A percentile compares a stretch with the other conserved stretches of the same genome.
These are phyloP conservation scores for Cercospora citrullina DNA, from an alignment of 2,329 filamentous ascomycete genomes.

Conservation along the genomic window DNA sequence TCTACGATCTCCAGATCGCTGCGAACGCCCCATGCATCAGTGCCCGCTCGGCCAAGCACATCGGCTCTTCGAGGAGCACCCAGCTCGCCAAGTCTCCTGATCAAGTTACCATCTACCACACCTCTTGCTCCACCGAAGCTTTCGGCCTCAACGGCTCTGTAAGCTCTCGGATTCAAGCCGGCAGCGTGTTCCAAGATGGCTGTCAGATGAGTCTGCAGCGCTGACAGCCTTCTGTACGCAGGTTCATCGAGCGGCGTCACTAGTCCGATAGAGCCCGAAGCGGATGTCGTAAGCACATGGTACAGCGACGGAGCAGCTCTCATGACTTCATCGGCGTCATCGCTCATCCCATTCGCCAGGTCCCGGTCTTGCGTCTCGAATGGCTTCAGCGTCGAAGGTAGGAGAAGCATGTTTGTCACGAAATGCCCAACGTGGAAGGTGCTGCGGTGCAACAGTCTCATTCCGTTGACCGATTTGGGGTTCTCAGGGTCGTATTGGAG, in stretches of 20 bases:
- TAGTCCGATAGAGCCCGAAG: conserved; percentile 73
- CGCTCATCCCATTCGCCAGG: conserved; percentile 31
- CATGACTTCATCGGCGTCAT: conserved; percentile 31
- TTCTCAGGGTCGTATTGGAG: conserved; percentile 95
- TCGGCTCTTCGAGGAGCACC: conserved; percentile 70
- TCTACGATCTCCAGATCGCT: conserved; percentile 67
- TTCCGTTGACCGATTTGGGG: conserved; percentile 87
- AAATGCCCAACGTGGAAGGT: conserved; percentile 86
- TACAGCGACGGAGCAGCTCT: conserved; percentile 35
- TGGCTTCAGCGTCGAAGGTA: conserved; percentile 62
- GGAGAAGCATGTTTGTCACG: conserved; percentile 70
- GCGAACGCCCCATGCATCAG: conserved; percentile 65
- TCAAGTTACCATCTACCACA: conserved; percentile 75
- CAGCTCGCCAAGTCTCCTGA: conserved; percentile 74
- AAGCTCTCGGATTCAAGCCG: conserved; percentile 79
- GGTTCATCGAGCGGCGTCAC: conserved; percentile 77
- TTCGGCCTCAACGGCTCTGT: conserved; percentile 57
- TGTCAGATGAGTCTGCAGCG: conserved; percentile 75
- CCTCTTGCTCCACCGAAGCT: conserved; percentile 56
- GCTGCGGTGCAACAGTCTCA: conserved; percentile 80
- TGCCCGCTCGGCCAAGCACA: conserved; percentile 72
- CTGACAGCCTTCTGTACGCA: conserved; percentile 78
- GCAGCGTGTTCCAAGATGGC: conserved; percentile 74
- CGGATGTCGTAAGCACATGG: conserved; percentile 68
- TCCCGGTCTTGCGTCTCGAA: conserved; percentile 44